Conservation (phyloP, 805 yeast species). For the Wickerhamiella domercqiae region DNA sequence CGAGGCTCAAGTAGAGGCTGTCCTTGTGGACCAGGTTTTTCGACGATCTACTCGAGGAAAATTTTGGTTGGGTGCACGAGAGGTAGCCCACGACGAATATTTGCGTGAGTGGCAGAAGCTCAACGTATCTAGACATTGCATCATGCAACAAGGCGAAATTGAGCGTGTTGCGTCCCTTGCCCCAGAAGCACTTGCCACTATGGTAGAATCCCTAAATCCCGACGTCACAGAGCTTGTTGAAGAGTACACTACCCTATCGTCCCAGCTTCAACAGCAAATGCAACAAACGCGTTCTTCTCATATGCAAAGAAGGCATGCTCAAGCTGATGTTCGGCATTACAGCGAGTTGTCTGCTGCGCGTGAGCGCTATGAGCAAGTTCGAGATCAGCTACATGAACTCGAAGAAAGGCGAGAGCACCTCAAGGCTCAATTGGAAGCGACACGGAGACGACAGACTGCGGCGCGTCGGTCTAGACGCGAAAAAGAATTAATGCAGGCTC, state of each 20-base stretch:
- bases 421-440: not conserved
- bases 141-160: conserved; percentile 95
- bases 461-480: conserved; percentile 5
- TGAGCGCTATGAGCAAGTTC: conserved; percentile 23
- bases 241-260: conserved; percentile 52
- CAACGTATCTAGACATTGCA: conserved; percentile 80
- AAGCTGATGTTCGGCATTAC: conserved; percentile 62
- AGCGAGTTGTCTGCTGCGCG: conserved; percentile 36
- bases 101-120: conserved; percentile 51
- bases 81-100: conserved; percentile 31
- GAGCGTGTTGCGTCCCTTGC: conserved; percentile 85
- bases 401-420: conserved; percentile 1
- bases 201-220: conserved; percentile 76
- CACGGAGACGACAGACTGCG: conserved; percentile 4
- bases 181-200: conserved; percentile 51
- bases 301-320: conserved; percentile 52
- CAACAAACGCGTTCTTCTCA: conserved; percentile 48
- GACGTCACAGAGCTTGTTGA: conserved; percentile 43
- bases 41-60: conserved; percentile 8
- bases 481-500: conserved; percentile 3
- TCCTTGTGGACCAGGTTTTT: conserved; percentile 10
- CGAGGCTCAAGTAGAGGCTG: conserved; percentile 5
- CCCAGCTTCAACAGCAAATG: conserved; percentile 40
- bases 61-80: conserved; percentile 9
- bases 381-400: conserved; percentile 4